Evolutionary conservation across 352 stramenopile genomes (phyloP).

Genomic region (Pythium phragmitis): DNA sequence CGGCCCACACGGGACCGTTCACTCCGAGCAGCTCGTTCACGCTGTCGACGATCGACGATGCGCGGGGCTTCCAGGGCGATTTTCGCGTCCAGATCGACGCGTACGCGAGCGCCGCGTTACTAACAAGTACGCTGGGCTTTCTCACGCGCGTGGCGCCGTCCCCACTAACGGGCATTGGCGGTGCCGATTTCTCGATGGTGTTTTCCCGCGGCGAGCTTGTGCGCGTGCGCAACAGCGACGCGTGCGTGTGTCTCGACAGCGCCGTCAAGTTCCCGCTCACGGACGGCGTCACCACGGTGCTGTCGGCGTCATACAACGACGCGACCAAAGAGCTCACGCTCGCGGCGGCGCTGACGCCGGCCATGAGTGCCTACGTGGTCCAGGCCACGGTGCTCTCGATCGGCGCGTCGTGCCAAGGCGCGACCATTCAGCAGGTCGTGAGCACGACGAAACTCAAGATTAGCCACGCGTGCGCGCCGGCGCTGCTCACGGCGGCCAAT

Average conservation of each 20-base stretch:
- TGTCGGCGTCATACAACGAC: conserved; percentile 32
- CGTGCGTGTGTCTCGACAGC: conserved; percentile 65
- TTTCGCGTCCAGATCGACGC: conserved; percentile 50
- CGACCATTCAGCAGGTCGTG: conserved; percentile 22
- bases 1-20: conserved; percentile 68
- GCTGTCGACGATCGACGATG: conserved; percentile 45
- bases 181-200: conserved; percentile 28
- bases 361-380: conserved; percentile 34
- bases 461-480: conserved; percentile 29
- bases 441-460: conserved; percentile 33
- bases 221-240: conserved; percentile 52
- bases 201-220: conserved; percentile 70
- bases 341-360: conserved; percentile 29
- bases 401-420: conserved; percentile 33
- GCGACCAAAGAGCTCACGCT: conserved; percentile 39
- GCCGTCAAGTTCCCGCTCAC: conserved; percentile 51
- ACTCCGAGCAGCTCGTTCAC: conserved; percentile 60
- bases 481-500: conserved; percentile 20
- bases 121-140: conserved; percentile 39
- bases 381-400: conserved; percentile 43
- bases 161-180: conserved; percentile 33
- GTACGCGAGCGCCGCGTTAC: conserved; percentile 38
- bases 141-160: conserved; percentile 50
- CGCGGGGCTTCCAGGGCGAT: conserved; percentile 41
- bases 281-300: conserved; percentile 34